phyloP scores from a whole-genome alignment of 23 red algal genomes.

The Gracilariopsis chorda region DNA sequence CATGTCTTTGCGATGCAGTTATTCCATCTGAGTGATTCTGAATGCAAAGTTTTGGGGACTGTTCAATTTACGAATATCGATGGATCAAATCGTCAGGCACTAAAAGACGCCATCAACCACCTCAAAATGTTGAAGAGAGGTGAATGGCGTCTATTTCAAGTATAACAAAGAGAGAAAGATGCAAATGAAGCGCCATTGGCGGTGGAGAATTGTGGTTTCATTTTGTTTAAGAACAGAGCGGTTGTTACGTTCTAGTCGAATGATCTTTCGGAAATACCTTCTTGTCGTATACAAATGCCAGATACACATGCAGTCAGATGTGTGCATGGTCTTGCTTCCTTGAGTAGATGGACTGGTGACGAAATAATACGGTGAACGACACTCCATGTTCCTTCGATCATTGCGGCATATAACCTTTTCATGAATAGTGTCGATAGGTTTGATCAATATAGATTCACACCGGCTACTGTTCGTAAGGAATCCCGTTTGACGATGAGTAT shows the following conservation, averaged over 20 bases:
- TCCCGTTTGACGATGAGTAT: neutral
- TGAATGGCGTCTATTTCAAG: neutral
- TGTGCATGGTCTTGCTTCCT: neutral
- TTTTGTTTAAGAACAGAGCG: neutral
- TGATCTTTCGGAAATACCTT: neutral
- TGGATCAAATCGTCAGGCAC: neutral
- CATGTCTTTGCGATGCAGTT: neutral
- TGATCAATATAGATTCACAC: neutral
- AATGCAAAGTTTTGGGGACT: neutral
- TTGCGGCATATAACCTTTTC: neutral
- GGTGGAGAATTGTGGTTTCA: neutral
- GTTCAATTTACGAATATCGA: neutral
- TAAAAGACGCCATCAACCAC: neutral
- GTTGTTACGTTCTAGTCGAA: neutral
- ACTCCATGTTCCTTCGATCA: neutral
- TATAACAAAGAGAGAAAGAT: neutral
- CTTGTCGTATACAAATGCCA: neutral
- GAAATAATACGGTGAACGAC: neutral
- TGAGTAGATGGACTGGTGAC: neutral
- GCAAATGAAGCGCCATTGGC: neutral
- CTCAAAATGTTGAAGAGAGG: neutral
- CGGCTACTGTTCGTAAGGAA: neutral
- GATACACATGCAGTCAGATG: neutral
- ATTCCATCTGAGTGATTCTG: neutral
- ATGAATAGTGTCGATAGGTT: conserved; percentile 2